Percentiles rank a stretch among this genome's conserved stretches.
phyloP scores from a whole-genome alignment of 2,329 filamentous ascomycete species.

The Laburnicola sp. region DNA sequence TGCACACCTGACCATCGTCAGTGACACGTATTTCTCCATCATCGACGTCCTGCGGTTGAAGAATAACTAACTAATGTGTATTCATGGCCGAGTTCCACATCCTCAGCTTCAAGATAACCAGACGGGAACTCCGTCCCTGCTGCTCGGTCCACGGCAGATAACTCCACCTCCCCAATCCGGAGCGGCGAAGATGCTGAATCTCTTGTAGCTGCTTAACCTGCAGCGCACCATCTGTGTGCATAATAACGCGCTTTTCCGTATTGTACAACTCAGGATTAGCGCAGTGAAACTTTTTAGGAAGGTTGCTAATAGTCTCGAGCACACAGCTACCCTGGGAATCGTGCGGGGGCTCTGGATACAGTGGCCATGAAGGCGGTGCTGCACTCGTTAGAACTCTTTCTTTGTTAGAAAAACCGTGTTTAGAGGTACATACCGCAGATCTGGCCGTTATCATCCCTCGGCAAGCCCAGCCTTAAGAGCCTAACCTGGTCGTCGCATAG shows the following conservation, averaged over 20 bases:
- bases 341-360: conserved; percentile 32
- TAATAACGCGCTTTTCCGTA: conserved; percentile 18
- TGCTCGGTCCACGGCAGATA: conserved; percentile 35
- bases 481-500: conserved; percentile 25
- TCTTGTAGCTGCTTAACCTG: conserved; percentile 8
- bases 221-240: conserved; percentile 23
- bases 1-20: background rate
- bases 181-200: too few relatives aligned
- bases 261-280: conserved; percentile 2
- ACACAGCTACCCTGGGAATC: conserved; percentile 17
- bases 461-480: conserved; percentile 24
- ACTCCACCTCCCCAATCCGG: conserved; percentile 25
- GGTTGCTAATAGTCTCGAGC: conserved; percentile 17
- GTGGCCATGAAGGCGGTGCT: conserved; percentile 24
- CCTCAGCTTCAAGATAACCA: conserved; percentile 16
- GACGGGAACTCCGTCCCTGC: conserved; percentile 27
- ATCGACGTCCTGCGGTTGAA: too few relatives aligned
- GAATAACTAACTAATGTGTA: too few relatives aligned
- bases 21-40: too few relatives aligned
- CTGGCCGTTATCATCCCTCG: conserved; percentile 3
- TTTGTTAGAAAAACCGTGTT: background rate
- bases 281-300: conserved; percentile 23
- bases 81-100: conserved; percentile 10
- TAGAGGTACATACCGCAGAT: conserved; percentile 14
- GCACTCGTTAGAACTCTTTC: conserved; percentile 1